These are phyloP conservation scores for Saksenaea oblongispora DNA, from an alignment of 371 early-diverging fungal genomes.

Conservation along the genomic window DNA sequence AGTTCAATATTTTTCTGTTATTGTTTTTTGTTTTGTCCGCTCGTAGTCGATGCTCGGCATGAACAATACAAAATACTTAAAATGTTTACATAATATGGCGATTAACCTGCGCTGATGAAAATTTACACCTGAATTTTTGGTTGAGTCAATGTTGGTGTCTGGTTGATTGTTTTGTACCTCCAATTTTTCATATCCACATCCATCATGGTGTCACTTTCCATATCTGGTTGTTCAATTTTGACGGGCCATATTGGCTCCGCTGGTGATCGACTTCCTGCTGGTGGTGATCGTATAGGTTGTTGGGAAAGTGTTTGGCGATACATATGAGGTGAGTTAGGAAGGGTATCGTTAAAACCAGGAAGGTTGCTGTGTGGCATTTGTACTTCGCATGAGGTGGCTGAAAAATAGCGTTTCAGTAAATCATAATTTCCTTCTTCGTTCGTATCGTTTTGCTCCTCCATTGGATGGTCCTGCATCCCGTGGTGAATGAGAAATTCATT, in stretches of 20 bases:
- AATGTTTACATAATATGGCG: not conserved
- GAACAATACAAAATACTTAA: not conserved
- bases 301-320: constrained; percentile 20
- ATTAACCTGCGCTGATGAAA: not conserved
- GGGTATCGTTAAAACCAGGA: constrained; percentile 26
- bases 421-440: not conserved
- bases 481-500: constrained; percentile 40
- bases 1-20: not conserved
- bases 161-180: constrained; percentile 20
- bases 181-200: constrained; percentile 25
- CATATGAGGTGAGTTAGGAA: constrained; percentile 35
- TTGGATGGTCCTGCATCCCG: constrained; percentile 10
- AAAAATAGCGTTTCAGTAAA: not conserved
- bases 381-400: not conserved
- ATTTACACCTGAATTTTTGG: constrained; percentile 14
- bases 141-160: not conserved
- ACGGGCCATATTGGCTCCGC: constrained; percentile 18
- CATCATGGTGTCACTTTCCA: not conserved
- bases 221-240: constrained; percentile 19
- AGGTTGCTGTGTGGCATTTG: not conserved
- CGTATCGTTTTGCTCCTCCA: not conserved
- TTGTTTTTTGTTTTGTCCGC: not conserved
- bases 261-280: constrained; percentile 5
- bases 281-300: not conserved
- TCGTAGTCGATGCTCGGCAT: not conserved